These are phyloP conservation scores for Phytophthora boehmeriae DNA, from an alignment of 352 stramenopile species.

Conservation along the genomic window DNA sequence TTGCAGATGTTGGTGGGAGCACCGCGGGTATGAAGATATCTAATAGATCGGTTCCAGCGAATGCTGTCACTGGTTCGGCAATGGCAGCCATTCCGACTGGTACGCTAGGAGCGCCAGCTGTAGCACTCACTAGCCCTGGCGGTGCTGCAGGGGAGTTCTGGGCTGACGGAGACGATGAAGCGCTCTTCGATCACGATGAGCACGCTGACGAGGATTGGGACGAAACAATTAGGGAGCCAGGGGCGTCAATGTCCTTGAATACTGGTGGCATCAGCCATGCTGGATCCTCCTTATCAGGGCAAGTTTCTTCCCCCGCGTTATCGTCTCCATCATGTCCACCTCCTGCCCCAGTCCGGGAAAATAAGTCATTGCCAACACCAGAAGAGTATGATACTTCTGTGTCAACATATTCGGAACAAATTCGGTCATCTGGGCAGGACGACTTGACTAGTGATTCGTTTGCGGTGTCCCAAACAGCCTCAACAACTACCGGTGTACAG, in stretches of 20 bases:
- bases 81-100: conserved; percentile 12
- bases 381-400: conserved; percentile 13
- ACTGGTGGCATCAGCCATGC: conserved; percentile 22
- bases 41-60: conserved; percentile 1
- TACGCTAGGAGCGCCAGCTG: conserved; percentile 18
- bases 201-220: conserved; percentile 47
- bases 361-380: neutral
- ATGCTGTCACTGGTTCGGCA: conserved; percentile 4
- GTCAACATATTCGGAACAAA: conserved; percentile 10
- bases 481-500: neutral
- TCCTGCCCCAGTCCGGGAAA: conserved; percentile 9
- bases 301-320: conserved; percentile 17
- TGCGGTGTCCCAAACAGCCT: conserved; percentile 3
- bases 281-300: conserved; percentile 9
- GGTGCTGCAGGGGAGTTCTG: conserved; percentile 63
- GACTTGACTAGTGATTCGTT: conserved; percentile 3
- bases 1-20: neutral
- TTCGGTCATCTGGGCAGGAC: conserved; percentile 4
- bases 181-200: conserved; percentile 67
- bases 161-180: conserved; percentile 61
- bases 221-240: conserved; percentile 30
- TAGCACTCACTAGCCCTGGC: conserved; percentile 39
- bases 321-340: conserved; percentile 12
- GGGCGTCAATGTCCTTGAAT: conserved; percentile 12
- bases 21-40: conserved; percentile 1